Conservation (phyloP, 2,329 filamentous ascomycete species). For the Fusarium incarnatum region DNA sequence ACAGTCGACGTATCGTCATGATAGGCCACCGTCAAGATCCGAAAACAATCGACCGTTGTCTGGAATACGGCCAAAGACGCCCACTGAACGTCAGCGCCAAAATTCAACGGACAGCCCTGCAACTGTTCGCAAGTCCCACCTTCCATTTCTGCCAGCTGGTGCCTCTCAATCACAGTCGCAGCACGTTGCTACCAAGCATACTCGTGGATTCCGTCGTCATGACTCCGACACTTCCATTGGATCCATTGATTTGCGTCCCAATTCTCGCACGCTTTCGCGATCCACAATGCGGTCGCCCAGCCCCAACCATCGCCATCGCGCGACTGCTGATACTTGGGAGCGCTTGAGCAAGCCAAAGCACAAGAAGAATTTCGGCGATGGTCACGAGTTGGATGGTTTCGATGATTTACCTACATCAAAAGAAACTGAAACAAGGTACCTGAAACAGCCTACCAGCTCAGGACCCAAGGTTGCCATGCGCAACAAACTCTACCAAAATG, state of each 20-base stretch:
- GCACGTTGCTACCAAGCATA: slow-evolving; percentile 77
- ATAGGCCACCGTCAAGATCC: slow-evolving; percentile 70
- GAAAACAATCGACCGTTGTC: slow-evolving; percentile 64
- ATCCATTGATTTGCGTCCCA: slow-evolving; percentile 67
- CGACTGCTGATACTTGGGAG: slow-evolving; percentile 67
- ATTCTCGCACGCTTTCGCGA: slow-evolving; percentile 68
- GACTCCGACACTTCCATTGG: slow-evolving; percentile 80
- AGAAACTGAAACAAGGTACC: slow-evolving; percentile 81
- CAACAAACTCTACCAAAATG: slow-evolving; percentile 67
- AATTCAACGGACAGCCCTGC: slow-evolving; percentile 62
- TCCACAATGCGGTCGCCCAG: slow-evolving; percentile 70
- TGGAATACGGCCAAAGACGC: slow-evolving; percentile 74
- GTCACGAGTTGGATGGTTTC: slow-evolving; percentile 90
- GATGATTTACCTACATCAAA: slow-evolving; percentile 93
- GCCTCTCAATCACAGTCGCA: slow-evolving; percentile 80
- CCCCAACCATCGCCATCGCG: slow-evolving; percentile 59
- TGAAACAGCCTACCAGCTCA: slow-evolving; percentile 80
- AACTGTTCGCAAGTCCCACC: slow-evolving; percentile 68
- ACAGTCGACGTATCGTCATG: slow-evolving; percentile 59
- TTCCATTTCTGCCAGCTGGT: slow-evolving; percentile 85
- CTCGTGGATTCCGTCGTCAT: slow-evolving; percentile 79
- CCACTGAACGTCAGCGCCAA: slow-evolving; percentile 70
- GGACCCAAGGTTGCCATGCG: slow-evolving; percentile 73
- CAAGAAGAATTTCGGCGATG: slow-evolving; percentile 80
- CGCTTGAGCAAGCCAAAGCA: slow-evolving; percentile 76